Evolutionary conservation across 192 early-diverging fungal species (phyloP), one percentile per base, ranked within the genome.

Genomic region (Coemansia sp.): DNA sequence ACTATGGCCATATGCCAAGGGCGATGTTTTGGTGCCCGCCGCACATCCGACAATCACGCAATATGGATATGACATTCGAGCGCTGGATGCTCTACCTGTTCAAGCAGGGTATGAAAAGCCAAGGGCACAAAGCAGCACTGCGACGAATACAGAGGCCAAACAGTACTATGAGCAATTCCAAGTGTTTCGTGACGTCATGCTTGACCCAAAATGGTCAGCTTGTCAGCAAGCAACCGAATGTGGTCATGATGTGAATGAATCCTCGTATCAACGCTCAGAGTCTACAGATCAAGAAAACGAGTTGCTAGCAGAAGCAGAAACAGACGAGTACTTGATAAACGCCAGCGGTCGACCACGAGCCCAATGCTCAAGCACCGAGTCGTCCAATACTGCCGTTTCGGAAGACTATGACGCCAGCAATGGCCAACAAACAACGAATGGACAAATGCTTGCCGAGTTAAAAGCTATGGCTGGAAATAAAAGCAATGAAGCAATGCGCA

Each of bases 101-200:
- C 68, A 76, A 17, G 22, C 17, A 0, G 68, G 65, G 23, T 70
- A 70, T 19, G 15, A 17, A n/a, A 41, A 60, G 67, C 25, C 63
- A 8, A 38, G 14, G 12, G 23, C 5, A 8, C 39, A 14, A 12
- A 41, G 2, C 39, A 41, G 39, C 8, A 14, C 10, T 41, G 39
- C 39, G 7, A 41, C 39, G 14, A 9, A 14, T 14, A 41, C 14
- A 41, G 59, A 67, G 41, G 64, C 69, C 25, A 66, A 37, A 17
- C 64, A 69, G 12, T 76, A 70, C 35, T 76, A 76, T 50, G 51
- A 57, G 11, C 74, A 76, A 47, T 70, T 67, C 25, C 43, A 65
- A 25, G 64, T 76, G 14, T 76, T 70, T 48, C 75, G 69, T 12
- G 58, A 64, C 11, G 58, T 67, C 38, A 77, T 77, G 69, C 64